Percentiles rank a stretch among this genome's conserved stretches.
Conservation (phyloP, 129 eudicot species). For the Smallanthus sonchifolius region DNA sequence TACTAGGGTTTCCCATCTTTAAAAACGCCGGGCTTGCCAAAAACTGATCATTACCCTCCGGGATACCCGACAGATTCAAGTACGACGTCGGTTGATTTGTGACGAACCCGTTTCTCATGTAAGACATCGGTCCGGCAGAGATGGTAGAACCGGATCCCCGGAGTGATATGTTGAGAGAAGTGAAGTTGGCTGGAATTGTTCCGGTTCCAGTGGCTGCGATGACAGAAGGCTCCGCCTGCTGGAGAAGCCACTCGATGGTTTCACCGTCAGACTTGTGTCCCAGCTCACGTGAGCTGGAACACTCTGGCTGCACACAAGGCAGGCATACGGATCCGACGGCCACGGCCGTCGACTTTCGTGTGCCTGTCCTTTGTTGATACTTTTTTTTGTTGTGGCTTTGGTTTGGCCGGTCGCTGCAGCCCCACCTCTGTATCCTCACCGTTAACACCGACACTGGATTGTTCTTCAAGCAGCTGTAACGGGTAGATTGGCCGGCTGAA, state of each 20-base stretch:
- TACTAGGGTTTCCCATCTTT: too few relatives aligned
- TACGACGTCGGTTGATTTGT: not conserved
- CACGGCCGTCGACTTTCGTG: slow-evolving; percentile 20
- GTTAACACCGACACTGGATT: not conserved
- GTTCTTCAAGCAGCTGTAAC: not conserved
- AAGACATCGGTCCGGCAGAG: not conserved
- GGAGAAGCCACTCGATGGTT: slow-evolving; percentile 12
- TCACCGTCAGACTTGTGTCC: slow-evolving; percentile 20
- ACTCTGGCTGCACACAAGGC: slow-evolving; percentile 13
- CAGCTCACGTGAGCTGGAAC: slow-evolving; percentile 19
- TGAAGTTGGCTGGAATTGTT: slow-evolving; percentile 12
- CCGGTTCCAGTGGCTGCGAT: slow-evolving; percentile 20
- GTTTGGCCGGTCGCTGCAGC: not conserved
- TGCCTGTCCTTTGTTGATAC: slow-evolving; percentile 3
- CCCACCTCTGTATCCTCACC: not conserved
- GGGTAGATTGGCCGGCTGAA: not conserved
- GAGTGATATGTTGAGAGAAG: not conserved
- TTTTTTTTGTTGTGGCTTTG: not conserved
- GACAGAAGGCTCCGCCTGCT: slow-evolving; percentile 11
- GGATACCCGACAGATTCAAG: not conserved
- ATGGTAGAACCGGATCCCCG: not conserved
- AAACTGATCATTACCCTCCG: not conserved
- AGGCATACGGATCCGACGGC: slow-evolving; percentile 19
- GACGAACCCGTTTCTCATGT: not conserved
- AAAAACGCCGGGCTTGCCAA: not conserved